phyloP scores from a whole-genome alignment of 495 filamentous ascomycete genomes.

The Aspergillus indologenus region DNA sequence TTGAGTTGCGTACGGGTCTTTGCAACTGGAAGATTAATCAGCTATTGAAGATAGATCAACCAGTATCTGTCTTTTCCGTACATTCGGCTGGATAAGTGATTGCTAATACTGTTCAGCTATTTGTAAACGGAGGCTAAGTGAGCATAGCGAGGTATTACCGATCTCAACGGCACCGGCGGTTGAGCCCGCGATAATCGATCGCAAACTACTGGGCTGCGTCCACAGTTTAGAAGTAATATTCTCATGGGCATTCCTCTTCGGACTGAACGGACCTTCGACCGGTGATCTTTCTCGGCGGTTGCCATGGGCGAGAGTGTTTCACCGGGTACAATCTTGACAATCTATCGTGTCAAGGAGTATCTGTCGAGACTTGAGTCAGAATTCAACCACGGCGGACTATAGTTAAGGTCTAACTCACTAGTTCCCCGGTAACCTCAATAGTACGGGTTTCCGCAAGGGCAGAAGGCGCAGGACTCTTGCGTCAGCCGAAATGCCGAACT shows the following conservation, averaged over 20 bases:
- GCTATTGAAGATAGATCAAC: slow-evolving; percentile 1
- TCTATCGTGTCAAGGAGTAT: background rate
- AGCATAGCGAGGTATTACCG: slow-evolving; percentile 45
- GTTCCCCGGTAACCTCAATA: background rate
- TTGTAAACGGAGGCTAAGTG: background rate
- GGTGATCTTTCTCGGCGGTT: slow-evolving; percentile 38
- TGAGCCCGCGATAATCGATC: slow-evolving; percentile 84
- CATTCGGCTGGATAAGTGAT: slow-evolving; percentile 98
- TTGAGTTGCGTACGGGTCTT: slow-evolving; percentile 96
- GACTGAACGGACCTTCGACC: slow-evolving; percentile 38
- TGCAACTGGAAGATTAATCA: slow-evolving; percentile 57
- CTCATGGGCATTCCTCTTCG: background rate
- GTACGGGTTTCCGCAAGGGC: background rate
- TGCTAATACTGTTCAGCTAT: slow-evolving; percentile 44
- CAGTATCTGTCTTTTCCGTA: slow-evolving; percentile 30
- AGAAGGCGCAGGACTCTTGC: background rate
- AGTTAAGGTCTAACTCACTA: too few species aligned
- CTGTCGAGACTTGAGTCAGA: background rate
- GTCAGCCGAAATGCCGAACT: too few species aligned
- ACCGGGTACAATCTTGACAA: background rate
- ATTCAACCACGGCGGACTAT: background rate
- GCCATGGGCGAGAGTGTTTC: slow-evolving; percentile 34
- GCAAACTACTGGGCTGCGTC: slow-evolving; percentile 67
- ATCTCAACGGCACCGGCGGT: slow-evolving; percentile 94
- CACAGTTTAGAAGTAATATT: slow-evolving; percentile 19